Evolutionary conservation across 345 rosid species (phyloP), one percentile per base, ranked within the genome.

Genomic region (Cochlearia excelsa): DNA sequence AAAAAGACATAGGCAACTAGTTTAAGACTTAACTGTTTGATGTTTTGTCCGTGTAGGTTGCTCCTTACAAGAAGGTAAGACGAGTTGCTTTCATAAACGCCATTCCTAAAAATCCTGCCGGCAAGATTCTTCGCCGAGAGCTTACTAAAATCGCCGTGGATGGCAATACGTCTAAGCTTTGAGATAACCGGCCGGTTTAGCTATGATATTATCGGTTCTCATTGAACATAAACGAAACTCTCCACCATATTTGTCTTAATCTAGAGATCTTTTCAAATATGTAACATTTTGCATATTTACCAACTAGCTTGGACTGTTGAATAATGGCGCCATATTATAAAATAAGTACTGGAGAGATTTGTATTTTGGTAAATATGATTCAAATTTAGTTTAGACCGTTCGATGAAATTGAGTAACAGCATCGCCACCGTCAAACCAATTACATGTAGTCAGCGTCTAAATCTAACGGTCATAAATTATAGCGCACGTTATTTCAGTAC

Each of bases 11-110:
- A 57, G 51, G 11, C 27, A 16, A 6, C 1, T 37, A 28, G 64
- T 27, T 34, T 47, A 7, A 28, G 9, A 0, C n/a, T 46, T 30
- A 29, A 34, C 2, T 37, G 11, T 49, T 28, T 59, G 9, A 57
- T 9, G 38, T 29, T 45, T 6, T 54, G 45, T 52, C 1, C n/a
- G 34, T 63, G 62, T 81, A 92, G 98, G 95, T 88, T 58, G 85
- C 94, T 61, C 95, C 95, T 3, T 85, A 88, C 68, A 93, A 93
- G 78, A 93, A 85, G 79, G 77, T 88, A 56, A 52, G 99, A 33
- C 80, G 78, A 42, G 91, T 86, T 38, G 91, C 87, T n/a, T 88
- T 93, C 64, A 74, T 81, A 51, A 57, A 74, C 57, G 61, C 86
- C 11, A 80, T 88, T 59, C 99, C 97, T 0, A 93, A 85, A 69